Percentiles rank a stretch among this genome's conserved stretches.
Conservation (phyloP, 768 basidiomycete genomes). For the Phylloporus sp. region DNA sequence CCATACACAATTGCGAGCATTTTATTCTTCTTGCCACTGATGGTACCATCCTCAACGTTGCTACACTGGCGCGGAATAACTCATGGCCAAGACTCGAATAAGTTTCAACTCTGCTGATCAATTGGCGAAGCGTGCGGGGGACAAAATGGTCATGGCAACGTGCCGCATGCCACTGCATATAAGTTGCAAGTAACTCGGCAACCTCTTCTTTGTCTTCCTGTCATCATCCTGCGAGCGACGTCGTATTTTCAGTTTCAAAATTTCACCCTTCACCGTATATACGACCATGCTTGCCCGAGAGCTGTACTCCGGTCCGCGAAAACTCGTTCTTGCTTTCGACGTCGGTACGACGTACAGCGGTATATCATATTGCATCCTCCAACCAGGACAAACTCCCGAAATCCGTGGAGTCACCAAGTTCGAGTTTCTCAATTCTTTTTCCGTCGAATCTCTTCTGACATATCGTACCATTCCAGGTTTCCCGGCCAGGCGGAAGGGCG, state of each 20-base stretch:
- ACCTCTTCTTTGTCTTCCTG: too few relatives aligned
- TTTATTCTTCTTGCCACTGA: too few relatives aligned
- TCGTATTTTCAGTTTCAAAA: not conserved
- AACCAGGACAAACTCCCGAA: not conserved
- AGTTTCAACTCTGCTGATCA: too few relatives aligned
- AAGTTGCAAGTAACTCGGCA: too few relatives aligned
- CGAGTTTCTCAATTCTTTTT: not conserved
- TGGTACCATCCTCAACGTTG: too few relatives aligned
- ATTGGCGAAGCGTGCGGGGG: too few relatives aligned
- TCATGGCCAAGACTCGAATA: too few relatives aligned
- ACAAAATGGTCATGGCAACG: too few relatives aligned
- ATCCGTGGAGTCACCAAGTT: constrained; percentile 1
- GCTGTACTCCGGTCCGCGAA: not conserved
- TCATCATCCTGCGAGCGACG: not conserved
- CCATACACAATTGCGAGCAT: too few relatives aligned
- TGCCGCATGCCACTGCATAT: too few relatives aligned
- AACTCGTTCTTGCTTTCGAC: not conserved
- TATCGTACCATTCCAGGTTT: not conserved
- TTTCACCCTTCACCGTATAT: not conserved
- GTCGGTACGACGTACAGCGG: not conserved
- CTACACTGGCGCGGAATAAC: too few relatives aligned
- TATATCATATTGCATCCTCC: not conserved
- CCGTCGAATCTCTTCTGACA: not conserved
- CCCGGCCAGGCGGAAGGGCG: not conserved
- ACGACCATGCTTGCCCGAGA: not conserved